Conservation (phyloP, 208 protist genomes). For the Crithidia thermophila region DNA sequence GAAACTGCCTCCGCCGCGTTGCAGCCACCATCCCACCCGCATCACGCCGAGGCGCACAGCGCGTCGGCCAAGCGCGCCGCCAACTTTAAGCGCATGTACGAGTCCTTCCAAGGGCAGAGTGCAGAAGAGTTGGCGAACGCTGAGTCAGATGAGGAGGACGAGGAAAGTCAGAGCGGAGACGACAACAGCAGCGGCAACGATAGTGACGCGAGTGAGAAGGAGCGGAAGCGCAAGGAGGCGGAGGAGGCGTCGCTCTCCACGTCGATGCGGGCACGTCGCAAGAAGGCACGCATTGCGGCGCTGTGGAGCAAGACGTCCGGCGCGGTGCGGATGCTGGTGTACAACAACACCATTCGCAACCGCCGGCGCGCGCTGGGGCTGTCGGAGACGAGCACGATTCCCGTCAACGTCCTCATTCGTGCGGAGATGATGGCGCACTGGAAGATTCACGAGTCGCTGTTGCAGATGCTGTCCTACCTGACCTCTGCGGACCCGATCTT, state of each 20-base stretch:
- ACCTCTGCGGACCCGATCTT: slow-evolving; percentile 36
- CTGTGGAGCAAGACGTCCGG: slow-evolving; percentile 57
- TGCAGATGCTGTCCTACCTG: slow-evolving; percentile 54
- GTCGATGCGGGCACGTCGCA: slow-evolving; percentile 6
- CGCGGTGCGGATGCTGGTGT: slow-evolving; percentile 53
- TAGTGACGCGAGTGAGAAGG: neutral
- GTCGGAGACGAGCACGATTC: slow-evolving; percentile 50
- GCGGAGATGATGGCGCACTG: slow-evolving; percentile 79
- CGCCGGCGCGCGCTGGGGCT: slow-evolving; percentile 59
- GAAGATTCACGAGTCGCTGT: slow-evolving; percentile 61
- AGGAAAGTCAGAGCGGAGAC: slow-evolving; percentile 16
- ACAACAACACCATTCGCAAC: slow-evolving; percentile 48
- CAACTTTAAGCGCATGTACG: slow-evolving; percentile 7
- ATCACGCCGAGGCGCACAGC: too few relatives aligned
- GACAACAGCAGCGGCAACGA: neutral
- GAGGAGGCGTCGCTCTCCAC: slow-evolving; percentile 7
- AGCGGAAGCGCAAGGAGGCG: neutral
- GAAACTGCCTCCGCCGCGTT: too few relatives aligned
- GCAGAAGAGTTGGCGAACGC: slow-evolving; percentile 18
- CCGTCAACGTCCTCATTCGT: slow-evolving; percentile 54
- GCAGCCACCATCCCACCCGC: too few relatives aligned
- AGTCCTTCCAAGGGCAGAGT: neutral
- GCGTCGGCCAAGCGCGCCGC: neutral
- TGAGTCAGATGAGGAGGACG: neutral
- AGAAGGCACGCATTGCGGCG: slow-evolving; percentile 3